phyloP scores from a whole-genome alignment of 1,139 yeast genomes.

The Maudiozyma humilis region DNA sequence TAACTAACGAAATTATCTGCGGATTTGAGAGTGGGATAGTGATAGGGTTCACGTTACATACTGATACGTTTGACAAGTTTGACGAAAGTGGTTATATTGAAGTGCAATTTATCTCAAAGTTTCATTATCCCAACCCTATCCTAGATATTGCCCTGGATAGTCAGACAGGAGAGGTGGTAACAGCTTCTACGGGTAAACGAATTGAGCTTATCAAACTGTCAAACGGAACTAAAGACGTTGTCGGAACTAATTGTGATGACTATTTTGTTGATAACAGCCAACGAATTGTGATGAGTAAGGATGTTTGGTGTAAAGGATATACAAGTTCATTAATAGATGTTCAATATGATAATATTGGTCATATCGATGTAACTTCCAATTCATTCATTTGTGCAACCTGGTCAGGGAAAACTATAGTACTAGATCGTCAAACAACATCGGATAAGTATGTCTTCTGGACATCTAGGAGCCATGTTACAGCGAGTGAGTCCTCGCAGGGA shows the following conservation, averaged over 20 bases:
- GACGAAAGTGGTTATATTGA: conserved; percentile 9
- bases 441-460: conserved; percentile 9
- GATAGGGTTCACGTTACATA: conserved; percentile 17
- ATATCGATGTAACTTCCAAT: conserved; percentile 9
- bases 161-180: conserved; percentile 4
- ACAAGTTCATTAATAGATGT: background rate
- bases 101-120: conserved; percentile 20
- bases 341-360: conserved; percentile 11
- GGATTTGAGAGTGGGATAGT: conserved; percentile 29
- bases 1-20: conserved; percentile 14
- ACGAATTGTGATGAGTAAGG: conserved; percentile 4
- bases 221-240: background rate
- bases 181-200: conserved; percentile 11
- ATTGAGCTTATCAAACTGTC: conserved; percentile 2
- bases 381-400: conserved; percentile 16
- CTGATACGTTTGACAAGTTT: background rate
- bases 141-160: conserved; percentile 14
- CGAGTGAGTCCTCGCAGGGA: conserved; percentile 19
- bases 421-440: conserved; percentile 6
- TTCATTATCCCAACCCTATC: conserved; percentile 28
- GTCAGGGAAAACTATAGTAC: conserved; percentile 19
- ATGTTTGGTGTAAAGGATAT: background rate
- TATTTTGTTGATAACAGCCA: background rate
- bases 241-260: background rate
- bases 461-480: conserved; percentile 16